Conservation (phyloP, 441 rosid genomes). For the Mallotus repandus region DNA sequence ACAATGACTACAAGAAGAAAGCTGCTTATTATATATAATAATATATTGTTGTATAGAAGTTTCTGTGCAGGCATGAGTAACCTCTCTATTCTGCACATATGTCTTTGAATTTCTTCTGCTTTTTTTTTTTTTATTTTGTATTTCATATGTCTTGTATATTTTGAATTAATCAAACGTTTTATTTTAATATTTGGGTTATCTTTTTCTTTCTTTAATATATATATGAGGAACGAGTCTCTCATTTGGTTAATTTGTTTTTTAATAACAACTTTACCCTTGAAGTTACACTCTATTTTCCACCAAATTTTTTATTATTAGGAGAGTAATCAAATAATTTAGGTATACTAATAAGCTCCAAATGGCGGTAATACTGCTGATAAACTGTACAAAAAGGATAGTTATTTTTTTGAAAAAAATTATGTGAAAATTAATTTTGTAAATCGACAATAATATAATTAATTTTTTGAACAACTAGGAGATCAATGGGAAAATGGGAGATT, state of each 20-base stretch:
- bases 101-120: neutral
- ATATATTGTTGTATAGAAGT: neutral
- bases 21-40: neutral
- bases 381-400: too few relatives aligned
- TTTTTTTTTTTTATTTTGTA: neutral
- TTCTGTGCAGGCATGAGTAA: neutral
- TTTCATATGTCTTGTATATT: neutral
- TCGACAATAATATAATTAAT: too few relatives aligned
- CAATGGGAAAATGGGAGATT: too few relatives aligned
- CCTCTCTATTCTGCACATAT: neutral
- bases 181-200: neutral
- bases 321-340: too few relatives aligned
- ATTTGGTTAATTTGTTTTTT: neutral
- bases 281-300: too few relatives aligned
- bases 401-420: too few relatives aligned
- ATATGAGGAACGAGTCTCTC: neutral
- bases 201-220: neutral
- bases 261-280: neutral
- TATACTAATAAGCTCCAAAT: too few relatives aligned
- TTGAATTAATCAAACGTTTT: conserved; percentile 10
- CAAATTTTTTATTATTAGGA: too few relatives aligned
- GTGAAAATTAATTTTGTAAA: too few relatives aligned
- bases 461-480: too few relatives aligned
- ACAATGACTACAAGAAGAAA: neutral
- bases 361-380: too few relatives aligned